Percentiles rank a stretch among this genome's conserved stretches.
Evolutionary conservation across 371 early-diverging fungal genomes (phyloP).

Genomic region (Lichtheimia ornata): DNA sequence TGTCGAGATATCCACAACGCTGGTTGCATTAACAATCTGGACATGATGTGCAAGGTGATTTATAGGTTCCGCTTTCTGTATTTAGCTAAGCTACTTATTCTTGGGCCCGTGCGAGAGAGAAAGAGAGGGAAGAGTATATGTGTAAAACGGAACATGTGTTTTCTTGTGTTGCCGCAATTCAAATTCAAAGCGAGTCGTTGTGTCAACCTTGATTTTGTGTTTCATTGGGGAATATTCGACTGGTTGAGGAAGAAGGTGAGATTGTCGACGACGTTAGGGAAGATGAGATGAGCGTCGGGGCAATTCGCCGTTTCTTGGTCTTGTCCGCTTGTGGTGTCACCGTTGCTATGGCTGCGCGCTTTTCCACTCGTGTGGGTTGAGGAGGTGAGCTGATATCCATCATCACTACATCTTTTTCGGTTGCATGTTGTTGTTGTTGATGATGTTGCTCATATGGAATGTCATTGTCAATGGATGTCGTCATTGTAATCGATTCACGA

Average conservation of each 20-base stretch:
- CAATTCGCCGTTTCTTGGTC: slow-evolving; percentile 37
- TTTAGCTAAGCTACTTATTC: too few species aligned
- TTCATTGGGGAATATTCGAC: slow-evolving; percentile 3
- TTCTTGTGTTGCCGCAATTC: too few species aligned
- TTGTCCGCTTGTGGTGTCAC: neutral
- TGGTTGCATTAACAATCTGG: too few species aligned
- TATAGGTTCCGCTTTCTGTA: too few species aligned
- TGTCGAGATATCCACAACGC: too few species aligned
- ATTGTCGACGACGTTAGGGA: neutral
- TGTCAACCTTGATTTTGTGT: neutral
- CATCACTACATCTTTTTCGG: slow-evolving; percentile 27
- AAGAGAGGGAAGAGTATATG: too few species aligned
- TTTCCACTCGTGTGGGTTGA: slow-evolving; percentile 3
- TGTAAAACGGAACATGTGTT: too few species aligned
- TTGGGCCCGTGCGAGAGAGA: too few species aligned
- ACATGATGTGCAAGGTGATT: too few species aligned
- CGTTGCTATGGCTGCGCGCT: slow-evolving; percentile 12
- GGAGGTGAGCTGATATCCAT: slow-evolving; percentile 21
- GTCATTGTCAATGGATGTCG: neutral
- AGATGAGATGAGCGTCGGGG: slow-evolving; percentile 35
- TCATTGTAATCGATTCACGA: slow-evolving; percentile 1
- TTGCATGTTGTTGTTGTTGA: neutral
- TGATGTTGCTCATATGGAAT: neutral
- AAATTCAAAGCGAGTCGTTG: too few species aligned
- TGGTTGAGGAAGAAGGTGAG: neutral